Evolutionary conservation across 495 filamentous ascomycete species (phyloP), one percentile per base, ranked within the genome.

Genomic region (Staphylotrichum longicolle): DNA sequence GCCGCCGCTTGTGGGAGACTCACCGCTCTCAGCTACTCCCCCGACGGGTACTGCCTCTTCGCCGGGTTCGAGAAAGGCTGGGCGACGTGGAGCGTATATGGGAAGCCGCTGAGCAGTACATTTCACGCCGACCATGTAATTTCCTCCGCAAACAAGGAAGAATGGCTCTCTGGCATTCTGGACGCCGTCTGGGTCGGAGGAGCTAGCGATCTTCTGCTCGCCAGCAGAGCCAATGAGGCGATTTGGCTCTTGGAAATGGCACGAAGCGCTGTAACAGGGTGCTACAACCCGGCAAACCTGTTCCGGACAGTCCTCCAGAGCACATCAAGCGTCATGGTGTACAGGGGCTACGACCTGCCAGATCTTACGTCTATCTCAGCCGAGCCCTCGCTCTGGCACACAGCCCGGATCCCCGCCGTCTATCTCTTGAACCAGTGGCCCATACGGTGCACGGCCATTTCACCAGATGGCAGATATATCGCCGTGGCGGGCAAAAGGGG

Each of bases 51-150:
- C 70, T 96, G 93, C 68, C 82, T 98, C 4, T 96, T 99, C 73
- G 91, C 88, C 45, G 95, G 94, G 30, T 98, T 91, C 69, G 89
- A 95, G 63, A 86, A 85, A 62, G 95, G 95, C 11, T 99, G 95
- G 95, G 89, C 87, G 12, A 92, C 86, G 40, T 98, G 92, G 92
- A 97, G 93, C 72, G 95, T 97, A 6, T 99, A 92, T 73, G 95
- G 95, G 20, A 97, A 96, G 72, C 82, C 87, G 4, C 85, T 90
- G 11, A 88, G 86, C 20, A 90, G 82, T 60, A 96, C 91, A 69
- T 98, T 97, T 69, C 76, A 79, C 11, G 78, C 85, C 4, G 89
- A 96, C 66, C 74, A 74, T 12, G 72, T 75, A 15, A 78, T 91
- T n/a, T 82, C 88, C 6, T 75, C 81, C 33, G 65, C 70, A 10